Conservation (phyloP, 257 asterid genomes). For the Solanum appendiculatum region DNA sequence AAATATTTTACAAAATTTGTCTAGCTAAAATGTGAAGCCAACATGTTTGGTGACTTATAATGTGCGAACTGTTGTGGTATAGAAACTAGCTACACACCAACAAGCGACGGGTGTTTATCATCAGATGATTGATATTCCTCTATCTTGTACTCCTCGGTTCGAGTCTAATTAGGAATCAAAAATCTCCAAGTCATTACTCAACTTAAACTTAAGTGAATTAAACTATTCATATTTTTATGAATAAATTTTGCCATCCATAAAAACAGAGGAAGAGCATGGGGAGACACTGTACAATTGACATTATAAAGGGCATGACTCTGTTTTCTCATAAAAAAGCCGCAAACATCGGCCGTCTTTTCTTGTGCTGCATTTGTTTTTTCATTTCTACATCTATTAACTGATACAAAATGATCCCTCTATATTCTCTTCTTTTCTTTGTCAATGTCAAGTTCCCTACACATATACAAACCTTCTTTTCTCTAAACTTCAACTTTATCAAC, state of each 20-base stretch:
- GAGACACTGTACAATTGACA: background rate
- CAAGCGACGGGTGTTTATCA: background rate
- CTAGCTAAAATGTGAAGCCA: background rate
- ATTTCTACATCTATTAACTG: background rate
- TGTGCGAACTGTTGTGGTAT: background rate
- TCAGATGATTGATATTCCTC: background rate
- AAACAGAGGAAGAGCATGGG: background rate
- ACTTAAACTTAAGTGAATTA: background rate
- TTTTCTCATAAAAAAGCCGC: constrained; percentile 10
- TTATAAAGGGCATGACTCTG: background rate
- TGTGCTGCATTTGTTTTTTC: background rate
- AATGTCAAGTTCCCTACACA: background rate
- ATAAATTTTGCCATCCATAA: background rate
- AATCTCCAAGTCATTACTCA: too few species aligned
- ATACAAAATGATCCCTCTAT: background rate
- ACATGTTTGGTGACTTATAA: background rate
- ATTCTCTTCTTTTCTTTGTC: background rate
- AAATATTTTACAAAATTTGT: background rate
- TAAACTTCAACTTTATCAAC: background rate
- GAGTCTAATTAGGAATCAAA: background rate
- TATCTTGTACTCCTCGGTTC: background rate
- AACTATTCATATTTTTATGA: background rate
- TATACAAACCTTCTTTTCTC: background rate
- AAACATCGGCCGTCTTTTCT: constrained; percentile 13
- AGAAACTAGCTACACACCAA: background rate